Evolutionary conservation across 192 early-diverging fungal genomes (phyloP), one percentile per base, ranked within the genome.

Genomic region (Coemansia sp.): DNA sequence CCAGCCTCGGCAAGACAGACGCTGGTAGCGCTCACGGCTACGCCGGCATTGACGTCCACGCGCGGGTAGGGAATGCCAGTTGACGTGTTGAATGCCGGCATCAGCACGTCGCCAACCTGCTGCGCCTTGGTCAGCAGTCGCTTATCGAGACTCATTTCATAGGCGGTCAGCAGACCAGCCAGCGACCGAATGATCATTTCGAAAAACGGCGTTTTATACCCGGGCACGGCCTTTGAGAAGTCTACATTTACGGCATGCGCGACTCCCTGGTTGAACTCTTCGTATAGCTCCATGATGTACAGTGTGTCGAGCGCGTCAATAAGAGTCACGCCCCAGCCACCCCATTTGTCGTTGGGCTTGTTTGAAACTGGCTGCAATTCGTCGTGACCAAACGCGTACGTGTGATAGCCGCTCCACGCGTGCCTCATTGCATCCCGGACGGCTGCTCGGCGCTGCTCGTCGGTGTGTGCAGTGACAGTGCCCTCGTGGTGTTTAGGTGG

Each of bases 271-370:
- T 83, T 60, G 69, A 92, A 97, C 37, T 95, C 89, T 15, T 84
- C 76, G 29, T 79, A 71, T 5, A 97, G 78, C 19, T 77, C 88
- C 90, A 94, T 90, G 38, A 97, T 84, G 32, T 82, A 82, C 26
- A 95, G 75, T 1, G 93, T 94, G 58, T 97, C 94, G 22, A 97
- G 70, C 2, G 87, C 70, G 63, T 97, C 94, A 43, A 95, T 79
- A 32, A 93, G 85, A 2, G 91, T 92, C 47, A 79, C 67, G 47
- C 70, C 70, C 65, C 70, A 79, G 54, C 77, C 68, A 18, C 65
- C 77, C 68, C 68, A 79, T 53, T 66, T 62, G 67, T 70, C 50
- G 40, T 71, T 68, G 48, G 61, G 51, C 33, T 26, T 56, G 56
- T 70, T 70, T 19, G 63, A 51, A 25, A 74, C 77, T 4, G 77